Percentiles rank a stretch among this genome's conserved stretches.
These are phyloP conservation scores for Tricholoma furcatifolium DNA, from an alignment of 768 basidiomycete species.

Conservation along the genomic window DNA sequence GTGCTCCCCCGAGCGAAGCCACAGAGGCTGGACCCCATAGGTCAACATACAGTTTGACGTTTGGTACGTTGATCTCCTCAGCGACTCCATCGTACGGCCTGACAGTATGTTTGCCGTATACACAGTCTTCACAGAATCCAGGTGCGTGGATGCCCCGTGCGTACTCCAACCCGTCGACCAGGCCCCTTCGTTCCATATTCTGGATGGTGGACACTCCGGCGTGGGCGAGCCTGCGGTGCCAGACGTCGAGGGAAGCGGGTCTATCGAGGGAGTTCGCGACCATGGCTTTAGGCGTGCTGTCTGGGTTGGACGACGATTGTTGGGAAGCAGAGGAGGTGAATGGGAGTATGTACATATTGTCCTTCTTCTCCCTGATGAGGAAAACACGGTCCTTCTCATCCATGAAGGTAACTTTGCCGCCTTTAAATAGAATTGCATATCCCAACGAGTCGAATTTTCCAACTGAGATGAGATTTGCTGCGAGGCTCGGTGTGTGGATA, in stretches of 20 bases:
- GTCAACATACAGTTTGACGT: too few species aligned
- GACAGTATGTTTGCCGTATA: neutral
- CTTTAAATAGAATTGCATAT: neutral
- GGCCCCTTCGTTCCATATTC: neutral
- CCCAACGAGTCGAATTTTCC: neutral
- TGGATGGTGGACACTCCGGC: neutral
- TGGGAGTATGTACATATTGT: too few species aligned
- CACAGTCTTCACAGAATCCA: neutral
- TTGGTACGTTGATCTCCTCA: too few species aligned
- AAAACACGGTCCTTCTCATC: neutral
- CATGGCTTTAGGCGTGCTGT: too few species aligned
- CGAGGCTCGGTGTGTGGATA: neutral
- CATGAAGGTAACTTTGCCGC: neutral
- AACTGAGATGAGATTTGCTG: constrained; percentile 5
- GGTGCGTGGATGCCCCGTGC: neutral
- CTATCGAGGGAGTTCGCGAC: too few species aligned
- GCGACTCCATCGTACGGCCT: neutral
- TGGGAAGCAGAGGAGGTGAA: neutral
- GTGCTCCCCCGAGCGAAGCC: too few species aligned
- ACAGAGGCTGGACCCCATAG: too few species aligned
- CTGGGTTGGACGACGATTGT: too few species aligned
- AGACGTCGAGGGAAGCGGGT: too few species aligned
- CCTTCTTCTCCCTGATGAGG: neutral
- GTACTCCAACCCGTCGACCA: neutral
- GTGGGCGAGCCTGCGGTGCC: too few species aligned